Evolutionary conservation across 2,329 filamentous ascomycete genomes (phyloP).

Genomic region (Neopestalotiopsis clavispora): DNA sequence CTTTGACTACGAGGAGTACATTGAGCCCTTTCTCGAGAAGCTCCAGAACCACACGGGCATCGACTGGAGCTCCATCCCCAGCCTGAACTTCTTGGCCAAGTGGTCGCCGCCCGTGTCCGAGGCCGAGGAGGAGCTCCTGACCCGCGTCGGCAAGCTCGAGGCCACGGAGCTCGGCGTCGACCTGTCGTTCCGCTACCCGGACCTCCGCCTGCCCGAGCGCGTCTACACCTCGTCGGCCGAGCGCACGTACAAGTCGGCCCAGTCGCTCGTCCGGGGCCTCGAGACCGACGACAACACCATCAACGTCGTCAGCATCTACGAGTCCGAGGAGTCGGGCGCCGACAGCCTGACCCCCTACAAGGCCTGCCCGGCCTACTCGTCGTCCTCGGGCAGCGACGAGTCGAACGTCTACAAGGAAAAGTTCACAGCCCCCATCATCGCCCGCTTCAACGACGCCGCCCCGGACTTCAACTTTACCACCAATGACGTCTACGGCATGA

Average conservation of each 20-base stretch:
- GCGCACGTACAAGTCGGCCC: conserved; percentile 61
- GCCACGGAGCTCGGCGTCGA: conserved; percentile 63
- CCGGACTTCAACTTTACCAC: conserved; percentile 67
- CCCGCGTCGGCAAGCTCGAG: conserved; percentile 64
- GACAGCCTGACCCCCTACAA: conserved; percentile 68
- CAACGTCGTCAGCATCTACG: conserved; percentile 58
- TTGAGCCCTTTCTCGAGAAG: conserved; percentile 62
- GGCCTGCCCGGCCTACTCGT: conserved; percentile 66
- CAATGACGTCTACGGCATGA: conserved; percentile 68
- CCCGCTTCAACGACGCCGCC: conserved; percentile 56
- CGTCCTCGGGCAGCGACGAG: conserved; percentile 60
- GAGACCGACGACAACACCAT: conserved; percentile 58
- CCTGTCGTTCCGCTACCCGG: conserved; percentile 62
- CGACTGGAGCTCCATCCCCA: conserved; percentile 61
- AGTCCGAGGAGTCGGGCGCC: conserved; percentile 61
- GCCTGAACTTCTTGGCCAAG: conserved; percentile 58
- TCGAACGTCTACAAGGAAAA: conserved; percentile 52
- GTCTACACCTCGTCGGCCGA: conserved; percentile 69
- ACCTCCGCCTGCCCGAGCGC: conserved; percentile 55
- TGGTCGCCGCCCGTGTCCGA: conserved; percentile 64
- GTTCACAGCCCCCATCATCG: conserved; percentile 66
- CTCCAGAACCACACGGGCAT: conserved; percentile 58
- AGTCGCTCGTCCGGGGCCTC: conserved; percentile 62
- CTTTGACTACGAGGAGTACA: conserved; percentile 61
- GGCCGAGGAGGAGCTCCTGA: conserved; percentile 63